phyloP scores from a whole-genome alignment of 495 filamentous ascomycete species.

The Lophium mytilinum region DNA sequence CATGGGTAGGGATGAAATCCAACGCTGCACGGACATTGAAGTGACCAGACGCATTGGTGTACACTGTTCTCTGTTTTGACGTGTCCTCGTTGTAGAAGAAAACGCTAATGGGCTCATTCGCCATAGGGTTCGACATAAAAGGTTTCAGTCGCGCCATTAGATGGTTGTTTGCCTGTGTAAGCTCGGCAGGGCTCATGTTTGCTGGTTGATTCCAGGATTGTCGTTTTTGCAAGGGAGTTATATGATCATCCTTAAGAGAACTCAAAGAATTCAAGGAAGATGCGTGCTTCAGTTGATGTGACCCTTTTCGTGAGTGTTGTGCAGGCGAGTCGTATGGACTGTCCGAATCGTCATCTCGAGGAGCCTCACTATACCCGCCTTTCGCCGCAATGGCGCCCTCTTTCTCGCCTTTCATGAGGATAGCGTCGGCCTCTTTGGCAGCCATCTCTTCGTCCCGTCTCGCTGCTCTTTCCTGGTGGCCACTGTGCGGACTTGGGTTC shows the following conservation, averaged over 20 bases:
- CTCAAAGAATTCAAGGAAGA: slow-evolving; percentile 5
- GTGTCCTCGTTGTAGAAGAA: slow-evolving; percentile 83
- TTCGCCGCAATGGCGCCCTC: slow-evolving; percentile 63
- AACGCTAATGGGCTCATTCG: slow-evolving; percentile 66
- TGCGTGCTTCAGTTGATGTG: neutral
- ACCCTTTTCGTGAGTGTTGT: slow-evolving; percentile 4
- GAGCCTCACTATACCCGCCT: slow-evolving; percentile 51
- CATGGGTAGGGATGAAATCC: slow-evolving; percentile 83
- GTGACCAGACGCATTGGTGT: slow-evolving; percentile 80
- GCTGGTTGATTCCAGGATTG: slow-evolving; percentile 44
- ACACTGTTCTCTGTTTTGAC: slow-evolving; percentile 70
- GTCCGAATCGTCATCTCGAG: slow-evolving; percentile 30
- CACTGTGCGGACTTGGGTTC: slow-evolving; percentile 31
- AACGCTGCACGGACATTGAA: slow-evolving; percentile 69
- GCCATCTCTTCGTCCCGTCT: slow-evolving; percentile 55
- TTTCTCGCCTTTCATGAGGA: slow-evolving; percentile 59
- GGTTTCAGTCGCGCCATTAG: slow-evolving; percentile 80
- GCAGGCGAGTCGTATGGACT: slow-evolving; percentile 13
- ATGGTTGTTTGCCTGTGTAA: slow-evolving; percentile 72
- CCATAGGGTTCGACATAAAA: slow-evolving; percentile 75
- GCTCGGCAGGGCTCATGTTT: slow-evolving; percentile 59
- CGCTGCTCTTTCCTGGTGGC: slow-evolving; percentile 28
- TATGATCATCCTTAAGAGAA: slow-evolving; percentile 30
- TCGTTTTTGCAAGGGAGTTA: slow-evolving; percentile 36
- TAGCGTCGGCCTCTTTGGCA: slow-evolving; percentile 61